phyloP scores from a whole-genome alignment of 208 protist genomes.

The Leptomonas seymouri region DNA sequence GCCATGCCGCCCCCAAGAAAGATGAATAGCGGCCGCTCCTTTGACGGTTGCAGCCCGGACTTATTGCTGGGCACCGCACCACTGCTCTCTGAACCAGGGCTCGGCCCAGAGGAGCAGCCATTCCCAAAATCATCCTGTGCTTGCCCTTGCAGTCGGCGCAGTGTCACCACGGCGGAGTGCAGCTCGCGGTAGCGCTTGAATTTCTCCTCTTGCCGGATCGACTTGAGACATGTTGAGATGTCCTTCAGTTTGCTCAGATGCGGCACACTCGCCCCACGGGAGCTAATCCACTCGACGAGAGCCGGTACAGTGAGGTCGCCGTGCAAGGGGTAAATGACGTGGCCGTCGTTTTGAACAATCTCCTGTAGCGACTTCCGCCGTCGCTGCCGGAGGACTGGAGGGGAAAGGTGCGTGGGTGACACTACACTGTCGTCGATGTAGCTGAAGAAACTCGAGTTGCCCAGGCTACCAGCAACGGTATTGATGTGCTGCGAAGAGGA shows the following conservation, averaged over 20 bases:
- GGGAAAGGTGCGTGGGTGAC: neutral
- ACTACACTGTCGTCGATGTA: constrained; percentile 2
- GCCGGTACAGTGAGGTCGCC: constrained; percentile 43
- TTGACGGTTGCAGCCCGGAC: neutral
- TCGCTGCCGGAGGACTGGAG: neutral
- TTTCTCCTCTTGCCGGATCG: constrained; percentile 53
- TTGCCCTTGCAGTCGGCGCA: constrained; percentile 59
- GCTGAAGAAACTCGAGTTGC: constrained; percentile 1
- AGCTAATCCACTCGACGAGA: constrained; percentile 66
- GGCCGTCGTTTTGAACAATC: constrained; percentile 18
- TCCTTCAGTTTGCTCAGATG: constrained; percentile 37
- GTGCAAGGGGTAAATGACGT: constrained; percentile 46
- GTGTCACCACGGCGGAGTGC: constrained; percentile 63
- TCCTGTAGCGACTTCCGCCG: constrained; percentile 9
- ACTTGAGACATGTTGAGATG: constrained; percentile 52
- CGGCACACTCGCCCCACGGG: constrained; percentile 41
- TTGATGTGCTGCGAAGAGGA: neutral
- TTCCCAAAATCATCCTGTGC: neutral
- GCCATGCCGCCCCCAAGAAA: constrained; percentile 92
- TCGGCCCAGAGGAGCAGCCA: constrained; percentile 1
- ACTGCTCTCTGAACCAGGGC: neutral
- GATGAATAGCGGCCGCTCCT: constrained; percentile 76
- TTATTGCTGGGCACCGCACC: too few relatives aligned
- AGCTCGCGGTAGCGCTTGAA: constrained; percentile 57
- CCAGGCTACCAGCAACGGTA: neutral